phyloP scores from a whole-genome alignment of 164 flowering plant genomes.

The Houttuynia cordata region DNA sequence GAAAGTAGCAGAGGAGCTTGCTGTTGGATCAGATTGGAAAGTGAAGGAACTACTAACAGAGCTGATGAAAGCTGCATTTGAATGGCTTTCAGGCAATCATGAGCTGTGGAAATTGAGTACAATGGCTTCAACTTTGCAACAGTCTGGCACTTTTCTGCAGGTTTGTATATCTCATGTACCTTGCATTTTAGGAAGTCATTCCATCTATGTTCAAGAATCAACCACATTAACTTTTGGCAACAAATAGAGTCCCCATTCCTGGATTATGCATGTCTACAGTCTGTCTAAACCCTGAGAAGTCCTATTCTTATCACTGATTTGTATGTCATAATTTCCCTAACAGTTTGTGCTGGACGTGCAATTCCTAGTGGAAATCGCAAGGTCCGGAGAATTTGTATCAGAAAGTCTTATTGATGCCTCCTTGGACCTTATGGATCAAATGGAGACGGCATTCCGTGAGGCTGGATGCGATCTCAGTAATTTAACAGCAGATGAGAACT shows the following conservation, averaged over 20 bases:
- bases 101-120: slow-evolving; percentile 20
- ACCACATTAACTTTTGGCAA: background rate
- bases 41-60: slow-evolving; percentile 29
- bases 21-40: slow-evolving; percentile 30
- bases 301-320: background rate
- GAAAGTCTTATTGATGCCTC: slow-evolving; percentile 16
- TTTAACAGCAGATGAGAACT: slow-evolving; percentile 14
- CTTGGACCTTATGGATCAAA: slow-evolving; percentile 16
- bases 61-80: slow-evolving; percentile 30
- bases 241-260: background rate
- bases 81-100: slow-evolving; percentile 30
- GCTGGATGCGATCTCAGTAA: slow-evolving; percentile 31
- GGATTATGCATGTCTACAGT: background rate
- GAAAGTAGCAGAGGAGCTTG: slow-evolving; percentile 27
- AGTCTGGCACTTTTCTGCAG: slow-evolving; percentile 27
- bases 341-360: background rate
- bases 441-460: slow-evolving; percentile 25
- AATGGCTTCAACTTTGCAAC: slow-evolving; percentile 12
- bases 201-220: background rate
- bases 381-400: slow-evolving; percentile 28
- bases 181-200: background rate
- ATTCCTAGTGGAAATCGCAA: background rate
- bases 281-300: background rate
- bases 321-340: background rate
- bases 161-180: slow-evolving; percentile 10